Base-by-base conservation (phyloP, 2,329 filamentous ascomycete species). In the Endoconidiophora laricicola region DNA sequence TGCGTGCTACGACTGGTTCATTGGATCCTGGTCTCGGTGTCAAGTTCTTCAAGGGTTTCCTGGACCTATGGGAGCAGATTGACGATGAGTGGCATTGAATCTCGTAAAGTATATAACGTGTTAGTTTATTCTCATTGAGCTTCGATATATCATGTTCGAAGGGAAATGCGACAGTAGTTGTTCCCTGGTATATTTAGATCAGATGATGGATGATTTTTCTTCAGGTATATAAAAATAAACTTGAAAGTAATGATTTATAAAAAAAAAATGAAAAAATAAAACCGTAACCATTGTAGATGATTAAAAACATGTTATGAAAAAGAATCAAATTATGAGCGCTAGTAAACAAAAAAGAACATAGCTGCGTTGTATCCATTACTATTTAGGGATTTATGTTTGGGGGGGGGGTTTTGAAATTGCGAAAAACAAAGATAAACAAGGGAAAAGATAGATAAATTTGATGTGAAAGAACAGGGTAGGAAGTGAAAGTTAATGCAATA, bases 1-100 rank as follows among this genome's bases (percentile, higher is more conserved):
- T 96, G 56, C 75, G 90, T 23, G 90, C 90, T 0, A 94, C 87
- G 0, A 94, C 86, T 0, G 90, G 90, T 2, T 75, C 76, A 37
- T 63, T 88, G 56, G 90, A 96, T 60, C 90, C 90, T 0, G 90
- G 90, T 0, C 67, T 95, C 56, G 90, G 88, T 3, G 83, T 91
- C 16, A 81, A 85, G 66, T 77, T 87, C 56, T 95, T 94, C 68
- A 83, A 86, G 70, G 87, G 81, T 1, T 94, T 94, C 64, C 74
- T 94, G 57, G 86, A 94, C 58, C 69, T 81, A 55, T 96, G 82
- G 70, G 86, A 94, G 69, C 72, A 74, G 59, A 81, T 95, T 40
- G 88, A 95, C 64, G 72, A 66, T 44, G 85, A 94, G 67, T 94
- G 91, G 72, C 69, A 68, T 42, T 64, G 61, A 49, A 48, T 4